Evolutionary conservation across 129 eudicot species (phyloP).

Genomic region (Kitagawia praeruptora): DNA sequence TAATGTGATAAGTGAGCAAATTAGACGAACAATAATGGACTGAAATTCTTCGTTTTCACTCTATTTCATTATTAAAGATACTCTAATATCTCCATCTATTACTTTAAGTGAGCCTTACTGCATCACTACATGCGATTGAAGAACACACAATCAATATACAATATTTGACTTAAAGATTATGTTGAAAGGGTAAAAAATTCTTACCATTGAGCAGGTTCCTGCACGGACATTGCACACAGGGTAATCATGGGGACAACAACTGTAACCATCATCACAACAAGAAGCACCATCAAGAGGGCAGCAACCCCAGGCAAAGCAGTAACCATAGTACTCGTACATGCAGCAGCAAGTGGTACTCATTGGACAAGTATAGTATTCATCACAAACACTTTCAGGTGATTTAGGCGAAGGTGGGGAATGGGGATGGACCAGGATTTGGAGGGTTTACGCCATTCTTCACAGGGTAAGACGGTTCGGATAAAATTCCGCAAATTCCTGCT

Average conservation of each 20-base stretch:
- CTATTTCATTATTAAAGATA: neutral
- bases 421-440: constrained; percentile 23
- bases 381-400: constrained; percentile 38
- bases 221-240: constrained; percentile 51
- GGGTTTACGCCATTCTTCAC: constrained; percentile 35
- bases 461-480: constrained; percentile 72
- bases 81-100: neutral
- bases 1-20: neutral
- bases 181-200: neutral
- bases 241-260: constrained; percentile 85
- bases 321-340: constrained; percentile 28
- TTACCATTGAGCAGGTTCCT: constrained; percentile 65
- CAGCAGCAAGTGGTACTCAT: constrained; percentile 71
- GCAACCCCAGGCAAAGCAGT: constrained; percentile 70
- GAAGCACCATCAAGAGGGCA: constrained; percentile 82
- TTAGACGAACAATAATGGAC: neutral
- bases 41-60: neutral
- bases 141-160: neutral
- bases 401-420: constrained; percentile 60
- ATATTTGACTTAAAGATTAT: neutral
- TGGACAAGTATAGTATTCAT: constrained; percentile 42
- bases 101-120: neutral
- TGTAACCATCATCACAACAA: constrained; percentile 67
- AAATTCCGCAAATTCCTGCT: constrained; percentile 78
- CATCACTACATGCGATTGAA: neutral